Base-by-base conservation (phyloP, 2,329 filamentous ascomycete species). In the Talaromyces sp. region DNA sequence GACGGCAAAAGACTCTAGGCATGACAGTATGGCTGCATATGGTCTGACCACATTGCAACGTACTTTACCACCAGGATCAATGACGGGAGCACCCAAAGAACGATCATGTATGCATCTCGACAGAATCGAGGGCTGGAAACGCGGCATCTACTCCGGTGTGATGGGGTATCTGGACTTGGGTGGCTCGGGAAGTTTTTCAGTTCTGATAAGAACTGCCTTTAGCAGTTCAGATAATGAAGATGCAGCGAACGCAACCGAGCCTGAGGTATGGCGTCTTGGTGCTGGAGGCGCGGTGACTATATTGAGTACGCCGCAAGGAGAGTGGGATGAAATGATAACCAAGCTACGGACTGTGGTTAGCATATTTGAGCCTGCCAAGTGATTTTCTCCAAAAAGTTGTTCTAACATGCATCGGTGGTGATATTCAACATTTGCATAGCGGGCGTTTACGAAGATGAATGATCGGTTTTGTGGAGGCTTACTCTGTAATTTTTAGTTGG, bases 61-160 rank as follows among this genome's bases (percentile, higher is more conserved):
- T 6, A 91, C 89, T 58, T 83, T 98, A 0, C 94, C 95, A 0
- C 93, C 95, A 0, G 94, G 95, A 0, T 94, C 91, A 72, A 98
- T 98, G 95, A 98, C 94, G 1, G 95, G 95, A 6, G 94, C 94
- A 0, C 95, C 94, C 0, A 98, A 98, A 82, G 93, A 94, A 78
- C 86, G 94, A 58, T 94, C 91, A 69, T 97, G 94, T 76, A 89
- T 96, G 80, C 85, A 97, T 56, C 81, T 98, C 22, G 83, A 84
- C 66, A 79, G 83, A 3, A 84, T 97, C 49, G 93, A 97, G 77
- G 79, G 78, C 19, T 75, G 81, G 3, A 78, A 80, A 65, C 83
- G 94, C 61, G 89, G 92, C 36, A 78, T 97, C 60, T 97, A 97
- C 78, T 92, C 92, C 6, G 93, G 95, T 22, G 91, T 96, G 1